Conservation (phyloP, 1,284 basidiomycete genomes). For the Dichomitus squalens region DNA sequence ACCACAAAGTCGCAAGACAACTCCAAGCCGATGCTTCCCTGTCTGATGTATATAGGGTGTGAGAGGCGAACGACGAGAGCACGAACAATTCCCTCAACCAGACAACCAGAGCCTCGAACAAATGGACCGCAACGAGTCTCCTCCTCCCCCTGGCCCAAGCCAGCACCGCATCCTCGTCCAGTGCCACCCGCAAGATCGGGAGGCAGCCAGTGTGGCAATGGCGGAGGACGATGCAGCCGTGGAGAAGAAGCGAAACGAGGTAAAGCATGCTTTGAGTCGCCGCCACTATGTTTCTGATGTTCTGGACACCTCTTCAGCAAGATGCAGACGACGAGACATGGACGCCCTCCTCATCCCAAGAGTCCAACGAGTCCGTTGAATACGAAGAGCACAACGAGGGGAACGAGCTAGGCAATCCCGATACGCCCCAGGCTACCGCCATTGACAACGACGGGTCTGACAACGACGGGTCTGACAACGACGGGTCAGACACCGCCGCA, state of each 20-base stretch:
- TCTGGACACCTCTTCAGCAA: background rate
- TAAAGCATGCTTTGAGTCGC: background rate
- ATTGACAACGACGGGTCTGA: background rate
- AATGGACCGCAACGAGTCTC: background rate
- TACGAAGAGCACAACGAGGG: background rate
- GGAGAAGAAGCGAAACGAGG: background rate
- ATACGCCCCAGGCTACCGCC: background rate
- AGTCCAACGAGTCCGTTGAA: background rate
- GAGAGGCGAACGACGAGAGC: too few relatives aligned
- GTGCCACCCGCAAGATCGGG: background rate
- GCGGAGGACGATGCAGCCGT: background rate
- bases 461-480: too few relatives aligned
- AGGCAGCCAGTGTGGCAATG: background rate
- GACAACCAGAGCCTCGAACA: too few relatives aligned
- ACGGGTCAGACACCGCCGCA: background rate
- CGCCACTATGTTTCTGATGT: background rate
- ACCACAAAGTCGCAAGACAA: too few relatives aligned
- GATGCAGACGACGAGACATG: background rate
- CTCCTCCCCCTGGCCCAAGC: background rate
- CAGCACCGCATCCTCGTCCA: background rate
- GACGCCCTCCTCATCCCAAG: background rate
- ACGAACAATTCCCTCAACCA: too few relatives aligned
- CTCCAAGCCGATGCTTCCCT: too few relatives aligned
- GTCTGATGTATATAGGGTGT: too few relatives aligned
- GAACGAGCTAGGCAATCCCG: too few relatives aligned